phyloP scores from a whole-genome alignment of 2,329 filamentous ascomycete species.

The Clarireedia hainanense region DNA sequence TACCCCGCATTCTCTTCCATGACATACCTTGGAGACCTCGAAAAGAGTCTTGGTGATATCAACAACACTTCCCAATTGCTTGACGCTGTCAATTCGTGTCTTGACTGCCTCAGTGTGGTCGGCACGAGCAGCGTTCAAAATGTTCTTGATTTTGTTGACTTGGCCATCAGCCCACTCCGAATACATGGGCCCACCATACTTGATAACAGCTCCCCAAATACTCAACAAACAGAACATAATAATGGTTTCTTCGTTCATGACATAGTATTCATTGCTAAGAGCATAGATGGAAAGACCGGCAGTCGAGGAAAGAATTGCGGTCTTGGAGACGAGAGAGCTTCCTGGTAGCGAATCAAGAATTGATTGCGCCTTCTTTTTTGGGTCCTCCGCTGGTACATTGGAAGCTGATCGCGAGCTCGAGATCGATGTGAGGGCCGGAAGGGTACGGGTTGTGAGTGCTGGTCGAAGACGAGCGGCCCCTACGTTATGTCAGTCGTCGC shows the following conservation, averaged over 20 bases:
- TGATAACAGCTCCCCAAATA: conserved; percentile 87
- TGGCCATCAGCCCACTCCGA: conserved; percentile 84
- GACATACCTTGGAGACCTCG: conserved; percentile 90
- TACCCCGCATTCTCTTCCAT: not conserved
- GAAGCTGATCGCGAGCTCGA: conserved; percentile 62
- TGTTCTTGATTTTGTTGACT: conserved; percentile 86
- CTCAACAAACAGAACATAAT: conserved; percentile 87
- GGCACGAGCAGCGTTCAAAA: conserved; percentile 86
- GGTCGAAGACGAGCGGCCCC: conserved; percentile 85
- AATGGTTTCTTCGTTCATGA: conserved; percentile 98
- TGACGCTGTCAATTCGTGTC: conserved; percentile 85
- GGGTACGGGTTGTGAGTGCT: conserved; percentile 63
- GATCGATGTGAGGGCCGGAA: conserved; percentile 66
- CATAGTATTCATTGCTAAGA: conserved; percentile 99
- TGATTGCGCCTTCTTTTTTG: conserved; percentile 94
- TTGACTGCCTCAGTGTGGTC: conserved; percentile 96
- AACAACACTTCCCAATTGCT: conserved; percentile 90
- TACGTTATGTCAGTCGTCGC: conserved; percentile 35
- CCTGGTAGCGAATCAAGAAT: conserved; percentile 90
- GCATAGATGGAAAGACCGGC: conserved; percentile 88
- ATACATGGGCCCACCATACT: conserved; percentile 90
- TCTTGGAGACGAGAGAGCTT: conserved; percentile 89
- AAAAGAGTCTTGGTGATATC: conserved; percentile 97
- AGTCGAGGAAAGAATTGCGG: conserved; percentile 88
- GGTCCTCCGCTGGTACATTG: conserved; percentile 75